These are phyloP conservation scores for Botrytis elliptica DNA, from an alignment of 2,329 filamentous ascomycete species.

Conservation along the genomic window DNA sequence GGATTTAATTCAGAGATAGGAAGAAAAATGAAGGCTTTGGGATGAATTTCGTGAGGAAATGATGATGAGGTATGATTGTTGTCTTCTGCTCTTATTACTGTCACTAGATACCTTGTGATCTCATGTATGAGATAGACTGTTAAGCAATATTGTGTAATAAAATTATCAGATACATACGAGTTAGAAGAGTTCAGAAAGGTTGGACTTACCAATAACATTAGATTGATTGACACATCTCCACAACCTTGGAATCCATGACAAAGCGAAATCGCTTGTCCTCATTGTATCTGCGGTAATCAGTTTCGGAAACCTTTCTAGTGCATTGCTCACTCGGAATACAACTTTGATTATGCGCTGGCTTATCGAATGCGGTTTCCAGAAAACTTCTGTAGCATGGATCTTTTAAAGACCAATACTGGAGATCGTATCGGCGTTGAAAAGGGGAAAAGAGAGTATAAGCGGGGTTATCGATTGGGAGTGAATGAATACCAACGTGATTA, in stretches of 20 bases:
- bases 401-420: not conserved
- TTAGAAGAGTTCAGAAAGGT: too few species aligned
- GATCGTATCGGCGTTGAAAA: not conserved
- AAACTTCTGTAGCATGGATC: too few species aligned
- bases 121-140: not conserved
- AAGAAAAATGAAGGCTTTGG: not conserved
- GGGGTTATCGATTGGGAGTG: not conserved
- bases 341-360: too few species aligned
- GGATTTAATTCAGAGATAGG: not conserved
- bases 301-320: too few species aligned
- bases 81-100: not conserved
- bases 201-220: too few species aligned
- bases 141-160: not conserved
- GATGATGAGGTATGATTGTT: not conserved
- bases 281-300: too few species aligned
- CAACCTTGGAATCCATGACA: too few species aligned
- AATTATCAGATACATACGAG: not conserved
- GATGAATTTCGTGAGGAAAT: not conserved
- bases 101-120: not conserved
- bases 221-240: too few species aligned
- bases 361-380: too few species aligned
- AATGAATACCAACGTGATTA: not conserved
- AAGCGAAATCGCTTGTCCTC: too few species aligned
- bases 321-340: too few species aligned
- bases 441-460: not conserved